Percentiles rank a stretch among this genome's conserved stretches.
Evolutionary conservation across 108 stramenopile genomes (phyloP).

Genomic region (Pinguiococcus pyrenoidosus): DNA sequence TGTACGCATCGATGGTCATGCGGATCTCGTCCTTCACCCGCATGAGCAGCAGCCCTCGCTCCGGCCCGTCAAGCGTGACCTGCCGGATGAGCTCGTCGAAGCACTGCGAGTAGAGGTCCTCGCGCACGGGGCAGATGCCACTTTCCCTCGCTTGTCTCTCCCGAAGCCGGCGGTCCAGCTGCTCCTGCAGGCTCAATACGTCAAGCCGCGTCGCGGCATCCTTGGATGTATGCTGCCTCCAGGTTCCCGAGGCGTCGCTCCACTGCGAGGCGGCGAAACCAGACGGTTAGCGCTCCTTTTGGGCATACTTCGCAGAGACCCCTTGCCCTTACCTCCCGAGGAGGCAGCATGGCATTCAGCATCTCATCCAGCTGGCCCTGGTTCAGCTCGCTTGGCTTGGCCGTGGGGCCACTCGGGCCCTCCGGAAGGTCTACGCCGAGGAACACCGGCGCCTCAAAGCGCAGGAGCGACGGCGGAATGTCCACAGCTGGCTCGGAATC

Average conservation of each 20-base stretch:
- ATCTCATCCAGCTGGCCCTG: slow-evolving; percentile 43
- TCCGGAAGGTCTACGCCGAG: no score
- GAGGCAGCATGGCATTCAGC: slow-evolving; percentile 48
- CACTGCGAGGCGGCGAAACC: slow-evolving; percentile 16
- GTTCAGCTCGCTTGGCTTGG: slow-evolving; percentile 1
- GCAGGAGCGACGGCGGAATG: no score
- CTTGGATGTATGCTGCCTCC: slow-evolving; percentile 50
- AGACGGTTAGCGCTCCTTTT: background rate
- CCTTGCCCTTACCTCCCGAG: slow-evolving; percentile 12
- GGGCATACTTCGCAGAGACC: background rate
- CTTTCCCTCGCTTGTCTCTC: slow-evolving; percentile 48
- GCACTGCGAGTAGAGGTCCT: slow-evolving; percentile 43
- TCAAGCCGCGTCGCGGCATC: slow-evolving; percentile 48
- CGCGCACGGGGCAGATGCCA: slow-evolving; percentile 51
- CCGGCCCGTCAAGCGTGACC: slow-evolving; percentile 47
- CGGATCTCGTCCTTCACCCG: slow-evolving; percentile 45
- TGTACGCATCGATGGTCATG: slow-evolving; percentile 56
- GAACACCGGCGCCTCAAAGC: no score
- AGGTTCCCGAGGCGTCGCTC: slow-evolving; percentile 41
- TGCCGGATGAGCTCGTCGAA: slow-evolving; percentile 44
- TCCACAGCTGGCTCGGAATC: no score
- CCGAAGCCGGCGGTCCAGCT: slow-evolving; percentile 34
- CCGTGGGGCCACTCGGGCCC: no score
- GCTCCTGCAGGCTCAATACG: slow-evolving; percentile 45
- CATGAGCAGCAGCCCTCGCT: slow-evolving; percentile 48